Conservation (phyloP, 2,329 filamentous ascomycete genomes). For the Knoxdaviesia capensis region DNA sequence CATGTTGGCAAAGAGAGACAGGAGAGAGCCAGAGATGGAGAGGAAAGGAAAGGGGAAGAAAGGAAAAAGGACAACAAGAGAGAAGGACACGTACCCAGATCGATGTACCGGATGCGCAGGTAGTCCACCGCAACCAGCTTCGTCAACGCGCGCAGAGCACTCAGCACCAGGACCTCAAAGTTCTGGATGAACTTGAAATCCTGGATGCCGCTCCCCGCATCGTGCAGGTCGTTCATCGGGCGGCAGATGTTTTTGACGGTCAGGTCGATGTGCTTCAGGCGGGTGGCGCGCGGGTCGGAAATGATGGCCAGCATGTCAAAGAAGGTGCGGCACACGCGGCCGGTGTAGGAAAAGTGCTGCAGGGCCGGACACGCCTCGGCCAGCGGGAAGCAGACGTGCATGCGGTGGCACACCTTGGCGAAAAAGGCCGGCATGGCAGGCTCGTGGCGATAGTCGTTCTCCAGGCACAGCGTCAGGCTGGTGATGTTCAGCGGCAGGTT, state of each 20-base stretch:
- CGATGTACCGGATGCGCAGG: slow-evolving; percentile 54
- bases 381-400: slow-evolving; percentile 46
- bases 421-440: slow-evolving; percentile 38
- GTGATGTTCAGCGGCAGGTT: slow-evolving; percentile 35
- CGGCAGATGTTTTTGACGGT: slow-evolving; percentile 60
- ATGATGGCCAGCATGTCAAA: slow-evolving; percentile 37
- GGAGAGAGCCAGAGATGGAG: not conserved
- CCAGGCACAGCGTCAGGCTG: slow-evolving; percentile 46
- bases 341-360: slow-evolving; percentile 52
- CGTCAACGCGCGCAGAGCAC: slow-evolving; percentile 39
- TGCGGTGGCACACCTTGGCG: slow-evolving; percentile 33
- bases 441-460: slow-evolving; percentile 51
- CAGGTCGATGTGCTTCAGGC: slow-evolving; percentile 36
- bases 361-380: slow-evolving; percentile 39
- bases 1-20: slow-evolving; percentile 6
- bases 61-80: not conserved
- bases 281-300: slow-evolving; percentile 24
- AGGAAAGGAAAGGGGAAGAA: not conserved
- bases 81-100: slow-evolving; percentile 31
- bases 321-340: slow-evolving; percentile 48
- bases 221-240: slow-evolving; percentile 30
- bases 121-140: slow-evolving; percentile 38
- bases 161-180: slow-evolving; percentile 48
- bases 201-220: slow-evolving; percentile 48
- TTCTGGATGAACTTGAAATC: slow-evolving; percentile 52